phyloP scores from a whole-genome alignment of 2,329 filamentous ascomycete genomes.

The Diplocarpon rosae region DNA sequence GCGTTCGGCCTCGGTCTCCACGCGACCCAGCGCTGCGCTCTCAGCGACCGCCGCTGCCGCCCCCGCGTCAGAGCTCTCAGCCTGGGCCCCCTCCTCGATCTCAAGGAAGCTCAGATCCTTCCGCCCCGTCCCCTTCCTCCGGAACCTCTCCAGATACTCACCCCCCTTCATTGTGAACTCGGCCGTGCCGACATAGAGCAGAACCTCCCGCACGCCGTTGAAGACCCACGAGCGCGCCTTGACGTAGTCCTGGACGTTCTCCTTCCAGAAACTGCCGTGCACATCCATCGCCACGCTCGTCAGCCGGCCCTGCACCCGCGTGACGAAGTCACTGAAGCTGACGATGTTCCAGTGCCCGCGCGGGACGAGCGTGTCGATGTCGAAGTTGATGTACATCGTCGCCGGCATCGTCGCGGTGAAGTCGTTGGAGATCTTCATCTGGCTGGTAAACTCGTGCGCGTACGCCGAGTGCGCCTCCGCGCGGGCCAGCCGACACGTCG shows the following conservation, averaged over 20 bases:
- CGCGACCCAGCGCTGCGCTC: no score
- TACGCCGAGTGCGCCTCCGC: slow-evolving; percentile 6
- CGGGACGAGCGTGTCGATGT: slow-evolving; percentile 7
- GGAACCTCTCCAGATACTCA: slow-evolving; percentile 7
- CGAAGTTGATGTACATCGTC: slow-evolving; percentile 8
- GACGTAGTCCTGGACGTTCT: slow-evolving; percentile 7
- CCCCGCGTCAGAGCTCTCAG: no score
- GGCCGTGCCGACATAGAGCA: slow-evolving; percentile 1
- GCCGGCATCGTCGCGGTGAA: background rate
- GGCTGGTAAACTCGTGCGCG: slow-evolving; percentile 2
- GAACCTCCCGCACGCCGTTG: slow-evolving; percentile 4
- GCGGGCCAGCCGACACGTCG: slow-evolving; percentile 2
- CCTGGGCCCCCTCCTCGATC: background rate
- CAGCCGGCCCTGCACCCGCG: background rate
- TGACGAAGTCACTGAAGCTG: slow-evolving; percentile 5
- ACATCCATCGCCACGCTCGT: slow-evolving; percentile 9
- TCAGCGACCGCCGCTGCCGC: no score
- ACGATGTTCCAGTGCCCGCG: slow-evolving; percentile 10
- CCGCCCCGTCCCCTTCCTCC: background rate
- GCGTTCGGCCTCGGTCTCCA: no score
- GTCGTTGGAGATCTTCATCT: background rate
- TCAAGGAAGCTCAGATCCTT: slow-evolving; percentile 5
- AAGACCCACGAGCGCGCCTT: slow-evolving; percentile 2
- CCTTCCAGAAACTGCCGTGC: slow-evolving; percentile 6
- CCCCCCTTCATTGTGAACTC: slow-evolving; percentile 3